phyloP scores from a whole-genome alignment of 441 rosid genomes.

The Syzygium malaccense region DNA sequence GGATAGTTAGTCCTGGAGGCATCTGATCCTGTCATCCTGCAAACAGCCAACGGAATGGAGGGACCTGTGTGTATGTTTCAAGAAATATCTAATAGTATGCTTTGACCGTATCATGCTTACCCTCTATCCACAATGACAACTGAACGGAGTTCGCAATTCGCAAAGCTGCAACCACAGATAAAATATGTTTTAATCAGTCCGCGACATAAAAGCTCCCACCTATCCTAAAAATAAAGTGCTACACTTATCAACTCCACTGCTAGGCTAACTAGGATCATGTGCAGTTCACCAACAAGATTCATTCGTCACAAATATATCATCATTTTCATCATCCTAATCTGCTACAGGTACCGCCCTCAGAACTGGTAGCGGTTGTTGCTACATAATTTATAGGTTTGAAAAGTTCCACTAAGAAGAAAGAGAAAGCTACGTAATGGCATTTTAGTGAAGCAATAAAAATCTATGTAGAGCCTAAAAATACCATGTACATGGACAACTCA shows the following conservation, averaged over 20 bases:
- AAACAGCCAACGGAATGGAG: neutral
- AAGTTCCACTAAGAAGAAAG: neutral
- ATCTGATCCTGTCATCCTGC: conserved; percentile 59
- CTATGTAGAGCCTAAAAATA: neutral
- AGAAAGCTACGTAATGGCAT: neutral
- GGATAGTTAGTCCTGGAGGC: conserved; percentile 49
- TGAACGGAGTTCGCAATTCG: conserved; percentile 76
- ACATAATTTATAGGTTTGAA: neutral
- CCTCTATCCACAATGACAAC: conserved; percentile 60
- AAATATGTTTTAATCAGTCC: neutral
- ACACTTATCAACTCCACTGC: neutral
- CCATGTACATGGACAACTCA: neutral
- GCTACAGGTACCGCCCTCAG: neutral
- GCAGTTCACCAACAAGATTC: neutral
- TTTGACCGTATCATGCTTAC: conserved; percentile 22
- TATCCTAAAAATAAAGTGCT: neutral
- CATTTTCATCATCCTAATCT: neutral
- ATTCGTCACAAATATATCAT: neutral
- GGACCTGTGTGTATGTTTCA: neutral
- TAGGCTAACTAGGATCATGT: neutral
- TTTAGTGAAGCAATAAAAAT: neutral
- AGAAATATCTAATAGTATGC: neutral
- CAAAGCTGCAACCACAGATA: conserved; percentile 41
- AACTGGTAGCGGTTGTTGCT: neutral
- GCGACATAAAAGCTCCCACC: neutral